These are phyloP conservation scores for Neospora caninum DNA, from an alignment of 169 alveolate genomes.

Conservation along the genomic window DNA sequence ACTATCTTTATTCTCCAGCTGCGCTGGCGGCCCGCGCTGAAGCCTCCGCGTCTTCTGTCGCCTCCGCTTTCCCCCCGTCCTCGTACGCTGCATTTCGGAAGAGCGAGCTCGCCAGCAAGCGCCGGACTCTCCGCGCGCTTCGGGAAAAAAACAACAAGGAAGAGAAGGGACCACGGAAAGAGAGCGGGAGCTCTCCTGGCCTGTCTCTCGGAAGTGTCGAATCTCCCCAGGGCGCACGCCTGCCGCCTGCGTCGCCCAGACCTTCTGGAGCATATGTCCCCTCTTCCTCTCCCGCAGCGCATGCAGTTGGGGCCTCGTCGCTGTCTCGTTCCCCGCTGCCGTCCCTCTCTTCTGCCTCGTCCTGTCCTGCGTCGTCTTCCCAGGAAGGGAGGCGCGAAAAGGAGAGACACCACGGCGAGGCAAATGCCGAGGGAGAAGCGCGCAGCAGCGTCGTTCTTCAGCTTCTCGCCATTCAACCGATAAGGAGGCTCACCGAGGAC, in stretches of 20 bases:
- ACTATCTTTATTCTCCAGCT: not conserved
- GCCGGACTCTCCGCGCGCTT: not conserved
- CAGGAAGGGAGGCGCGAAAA: no score
- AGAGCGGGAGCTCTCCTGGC: not conserved
- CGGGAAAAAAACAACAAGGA: not conserved
- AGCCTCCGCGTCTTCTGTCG: not conserved
- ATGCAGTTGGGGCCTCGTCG: no score
- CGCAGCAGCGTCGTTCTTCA: constrained; percentile 5
- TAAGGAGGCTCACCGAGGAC: not conserved
- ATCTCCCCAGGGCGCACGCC: not conserved
- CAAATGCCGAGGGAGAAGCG: not conserved
- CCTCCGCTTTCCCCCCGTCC: not conserved
- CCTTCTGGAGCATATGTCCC: no score
- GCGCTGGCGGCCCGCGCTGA: not conserved
- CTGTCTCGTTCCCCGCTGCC: no score
- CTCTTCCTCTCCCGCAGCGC: no score
- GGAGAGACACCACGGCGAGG: no score
- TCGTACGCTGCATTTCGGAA: not conserved
- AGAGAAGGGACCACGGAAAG: not conserved
- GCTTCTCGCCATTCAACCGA: not conserved
- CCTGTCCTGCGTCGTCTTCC: no score
- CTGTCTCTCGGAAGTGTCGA: no score
- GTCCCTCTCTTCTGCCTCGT: no score
- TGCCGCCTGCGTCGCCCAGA: not conserved
- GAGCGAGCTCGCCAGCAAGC: not conserved